A percentile compares a stretch with the other conserved stretches of the same genome.
Evolutionary conservation across 108 stramenopile genomes (phyloP).

Genomic region (Thalassiosira profunda): DNA sequence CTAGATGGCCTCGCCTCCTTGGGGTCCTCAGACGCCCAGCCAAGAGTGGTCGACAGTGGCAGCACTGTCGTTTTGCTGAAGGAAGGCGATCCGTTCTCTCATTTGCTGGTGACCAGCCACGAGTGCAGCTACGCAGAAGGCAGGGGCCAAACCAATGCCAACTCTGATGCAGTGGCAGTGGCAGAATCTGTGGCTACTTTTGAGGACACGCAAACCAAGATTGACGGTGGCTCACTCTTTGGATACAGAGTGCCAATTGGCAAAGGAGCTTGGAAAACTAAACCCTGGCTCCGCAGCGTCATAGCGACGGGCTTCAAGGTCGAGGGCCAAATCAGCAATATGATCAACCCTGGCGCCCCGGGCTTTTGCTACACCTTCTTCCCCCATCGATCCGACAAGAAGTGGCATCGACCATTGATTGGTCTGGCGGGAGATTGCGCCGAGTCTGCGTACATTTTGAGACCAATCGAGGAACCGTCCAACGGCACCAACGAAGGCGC

Average conservation of each 20-base stretch:
- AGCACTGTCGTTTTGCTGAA: slow-evolving; percentile 71
- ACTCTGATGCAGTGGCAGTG: no score
- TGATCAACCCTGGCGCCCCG: slow-evolving; percentile 97
- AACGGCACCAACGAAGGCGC: slow-evolving; percentile 8
- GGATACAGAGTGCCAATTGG: slow-evolving; percentile 86
- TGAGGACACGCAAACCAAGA: slow-evolving; percentile 53
- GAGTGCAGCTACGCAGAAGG: slow-evolving; percentile 62
- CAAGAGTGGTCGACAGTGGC: slow-evolving; percentile 68
- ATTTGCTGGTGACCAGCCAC: slow-evolving; percentile 79
- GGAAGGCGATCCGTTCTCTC: slow-evolving; percentile 75
- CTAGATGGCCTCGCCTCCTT: slow-evolving; percentile 55
- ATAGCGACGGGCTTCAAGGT: slow-evolving; percentile 94
- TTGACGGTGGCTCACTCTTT: slow-evolving; percentile 90
- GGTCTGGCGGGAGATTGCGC: slow-evolving; percentile 96
- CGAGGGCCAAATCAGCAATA: slow-evolving; percentile 78
- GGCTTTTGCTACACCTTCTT: slow-evolving; percentile 96
- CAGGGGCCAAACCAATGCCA: background rate
- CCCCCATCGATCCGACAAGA: slow-evolving; percentile 59
- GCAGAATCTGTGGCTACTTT: no score
- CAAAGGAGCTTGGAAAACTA: slow-evolving; percentile 68
- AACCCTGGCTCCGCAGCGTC: slow-evolving; percentile 82
- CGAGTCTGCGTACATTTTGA: slow-evolving; percentile 95
- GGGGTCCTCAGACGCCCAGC: background rate
- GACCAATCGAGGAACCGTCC: slow-evolving; percentile 72
- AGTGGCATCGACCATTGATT: slow-evolving; percentile 88